Percentiles rank a stretch among this genome's conserved stretches.
These are phyloP conservation scores for Microcera coccophila DNA, from an alignment of 2,329 filamentous ascomycete genomes.

Conservation along the genomic window DNA sequence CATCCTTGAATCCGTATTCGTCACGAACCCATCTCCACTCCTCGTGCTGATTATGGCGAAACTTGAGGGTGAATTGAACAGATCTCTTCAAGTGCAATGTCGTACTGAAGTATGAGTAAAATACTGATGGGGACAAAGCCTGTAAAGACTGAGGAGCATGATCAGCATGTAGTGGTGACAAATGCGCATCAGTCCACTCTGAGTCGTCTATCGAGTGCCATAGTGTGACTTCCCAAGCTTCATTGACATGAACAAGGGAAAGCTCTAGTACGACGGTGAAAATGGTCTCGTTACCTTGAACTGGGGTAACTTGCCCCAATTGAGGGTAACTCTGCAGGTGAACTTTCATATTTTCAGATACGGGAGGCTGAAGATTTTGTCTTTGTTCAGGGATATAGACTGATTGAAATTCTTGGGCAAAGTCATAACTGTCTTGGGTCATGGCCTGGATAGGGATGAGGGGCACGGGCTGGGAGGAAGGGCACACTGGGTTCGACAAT, in stretches of 20 bases:
- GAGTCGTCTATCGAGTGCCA: conserved; percentile 64
- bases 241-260: conserved; percentile 48
- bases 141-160: conserved; percentile 51
- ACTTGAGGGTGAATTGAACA: conserved; percentile 68
- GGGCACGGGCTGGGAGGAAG: neutral
- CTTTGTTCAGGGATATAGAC: conserved; percentile 38
- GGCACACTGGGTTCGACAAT: neutral
- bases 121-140: conserved; percentile 18
- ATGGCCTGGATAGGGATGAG: conserved; percentile 18
- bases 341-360: conserved; percentile 34
- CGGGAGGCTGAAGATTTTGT: conserved; percentile 31
- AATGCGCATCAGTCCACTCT: conserved; percentile 51
- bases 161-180: conserved; percentile 28
- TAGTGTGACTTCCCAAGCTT: conserved; percentile 67
- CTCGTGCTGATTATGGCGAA: conserved; percentile 48
- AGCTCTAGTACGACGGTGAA: conserved; percentile 71
- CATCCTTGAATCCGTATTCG: conserved; percentile 60
- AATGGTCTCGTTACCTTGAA: conserved; percentile 45
- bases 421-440: conserved; percentile 30
- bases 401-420: conserved; percentile 36
- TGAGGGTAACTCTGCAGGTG: conserved; percentile 59
- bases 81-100: conserved; percentile 46
- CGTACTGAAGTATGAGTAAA: conserved; percentile 52
- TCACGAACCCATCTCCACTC: conserved; percentile 71
- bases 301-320: conserved; percentile 67